phyloP scores from a whole-genome alignment of 164 flowering plant genomes.

The Magnolia kwangsiensis region DNA sequence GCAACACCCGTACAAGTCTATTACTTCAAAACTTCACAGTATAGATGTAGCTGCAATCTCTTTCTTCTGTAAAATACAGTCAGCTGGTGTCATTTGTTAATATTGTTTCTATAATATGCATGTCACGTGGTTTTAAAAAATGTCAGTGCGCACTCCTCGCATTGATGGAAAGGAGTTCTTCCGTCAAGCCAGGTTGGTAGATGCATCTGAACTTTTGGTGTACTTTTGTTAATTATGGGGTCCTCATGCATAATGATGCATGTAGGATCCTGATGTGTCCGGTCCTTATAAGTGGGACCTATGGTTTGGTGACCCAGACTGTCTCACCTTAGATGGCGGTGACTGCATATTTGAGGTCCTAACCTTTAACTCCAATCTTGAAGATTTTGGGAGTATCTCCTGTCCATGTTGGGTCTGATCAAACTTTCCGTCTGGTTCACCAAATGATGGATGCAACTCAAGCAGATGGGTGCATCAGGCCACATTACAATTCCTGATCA shows the following conservation, averaged over 20 bases:
- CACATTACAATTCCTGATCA: no score
- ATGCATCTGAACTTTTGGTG: background rate
- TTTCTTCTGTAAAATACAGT: background rate
- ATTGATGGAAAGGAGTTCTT: conserved; percentile 98
- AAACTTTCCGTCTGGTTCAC: background rate
- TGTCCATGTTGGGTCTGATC: background rate
- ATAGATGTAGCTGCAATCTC: background rate
- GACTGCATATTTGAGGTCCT: background rate
- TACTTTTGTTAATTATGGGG: background rate
- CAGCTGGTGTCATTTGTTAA: background rate
- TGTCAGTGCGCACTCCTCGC: conserved; percentile 62
- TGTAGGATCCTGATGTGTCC: background rate
- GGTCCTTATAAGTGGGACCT: background rate
- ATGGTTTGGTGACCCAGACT: background rate
- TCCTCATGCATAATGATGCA: background rate
- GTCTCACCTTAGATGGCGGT: background rate
- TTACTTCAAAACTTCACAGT: background rate
- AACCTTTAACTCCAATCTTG: background rate
- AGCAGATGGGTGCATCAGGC: no score
- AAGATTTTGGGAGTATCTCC: background rate
- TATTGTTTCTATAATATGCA: background rate
- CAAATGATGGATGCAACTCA: background rate
- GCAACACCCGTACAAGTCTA: background rate
- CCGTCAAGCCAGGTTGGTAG: conserved; percentile 81
- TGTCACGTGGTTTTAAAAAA: background rate